Conservation (phyloP, 331 rosid species). For the Stylosanthes scabra region DNA sequence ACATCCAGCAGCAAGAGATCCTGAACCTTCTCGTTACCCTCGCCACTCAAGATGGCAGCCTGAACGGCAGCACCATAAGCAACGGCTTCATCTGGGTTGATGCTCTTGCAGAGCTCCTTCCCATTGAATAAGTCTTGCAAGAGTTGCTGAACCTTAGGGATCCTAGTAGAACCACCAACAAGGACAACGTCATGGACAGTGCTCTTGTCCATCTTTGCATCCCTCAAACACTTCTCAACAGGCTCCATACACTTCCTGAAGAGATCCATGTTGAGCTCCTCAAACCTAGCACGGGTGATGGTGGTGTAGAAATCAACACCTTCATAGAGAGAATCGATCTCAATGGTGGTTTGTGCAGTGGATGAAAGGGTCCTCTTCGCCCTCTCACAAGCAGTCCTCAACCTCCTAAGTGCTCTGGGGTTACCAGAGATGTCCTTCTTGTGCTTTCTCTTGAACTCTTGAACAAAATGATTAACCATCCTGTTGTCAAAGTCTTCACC, state of each 20-base stretch:
- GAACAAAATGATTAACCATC: constrained; percentile 46
- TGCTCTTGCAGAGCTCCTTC: constrained; percentile 52
- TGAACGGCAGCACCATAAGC: constrained; percentile 55
- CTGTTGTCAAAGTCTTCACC: constrained; percentile 51
- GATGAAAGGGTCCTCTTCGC: constrained; percentile 53
- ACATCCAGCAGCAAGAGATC: constrained; percentile 46
- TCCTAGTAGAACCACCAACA: constrained; percentile 52
- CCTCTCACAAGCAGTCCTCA: constrained; percentile 52
- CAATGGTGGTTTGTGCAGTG: constrained; percentile 47
- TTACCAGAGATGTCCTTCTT: constrained; percentile 44
- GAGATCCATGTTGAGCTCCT: constrained; percentile 51
- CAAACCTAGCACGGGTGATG: constrained; percentile 46
- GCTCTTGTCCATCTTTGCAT: constrained; percentile 51
- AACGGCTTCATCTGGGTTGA: constrained; percentile 50
- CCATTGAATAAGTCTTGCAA: constrained; percentile 52
- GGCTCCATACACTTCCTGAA: constrained; percentile 54
- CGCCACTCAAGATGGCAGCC: constrained; percentile 51
- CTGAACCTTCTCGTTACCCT: constrained; percentile 49
- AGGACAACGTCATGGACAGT: constrained; percentile 45
- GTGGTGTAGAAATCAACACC: constrained; percentile 55
- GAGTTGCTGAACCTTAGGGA: constrained; percentile 47
- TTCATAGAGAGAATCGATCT: constrained; percentile 44
- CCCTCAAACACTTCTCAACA: constrained; percentile 50
- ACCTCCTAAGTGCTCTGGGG: constrained; percentile 42
- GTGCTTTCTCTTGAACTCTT: constrained; percentile 48